Evolutionary conservation across 352 stramenopile species (phyloP), one percentile per base, ranked within the genome.

Genomic region (Pilasporangium apinafurcum): DNA sequence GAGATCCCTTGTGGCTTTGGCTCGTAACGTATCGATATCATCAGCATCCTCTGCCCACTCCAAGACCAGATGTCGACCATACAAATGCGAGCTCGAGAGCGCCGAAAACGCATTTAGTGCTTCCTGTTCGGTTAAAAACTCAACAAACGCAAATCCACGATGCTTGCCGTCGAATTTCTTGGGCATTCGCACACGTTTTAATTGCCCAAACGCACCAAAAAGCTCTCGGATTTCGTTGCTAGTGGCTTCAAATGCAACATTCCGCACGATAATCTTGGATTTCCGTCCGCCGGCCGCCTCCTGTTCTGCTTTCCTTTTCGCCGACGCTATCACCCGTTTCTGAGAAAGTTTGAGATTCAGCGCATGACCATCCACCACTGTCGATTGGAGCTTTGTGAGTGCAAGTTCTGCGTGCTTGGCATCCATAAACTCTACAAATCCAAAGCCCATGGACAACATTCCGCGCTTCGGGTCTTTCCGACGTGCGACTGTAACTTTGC

Each of bases 161-260:
- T 98, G 92, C 39, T 72, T 80, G 37, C 96, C 96, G 68, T 99
- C 96, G 56, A 99, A 98, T 61, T 99, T 99, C 68, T 98, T 99
- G 21, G 97, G 97, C 52, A 99, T 89, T 16, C 96, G 92, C 40
- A 99, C 88, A 38, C 85, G 96, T 59, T 98, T 98, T 27, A 99
- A 73, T 61, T 98, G 88, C 6, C 96, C 96, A 52, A 98, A 99
- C 4, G 86, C 86, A 18, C 76, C 92, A 65, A 99, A 99, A 12
- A 99, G 76, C 67, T 98, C 83, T 8, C 96, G 79, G 33, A 99
- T 77, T 48, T 99, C 97, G 43, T 93, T 96, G 29, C 83, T 83
- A 26, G 92, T 98, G 26, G 96, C 96, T 62, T 99, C 93, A 48
- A 99, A 99, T 21, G 96, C 95, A 44, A 99, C 86, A 59, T 99